Base-by-base conservation (phyloP, 805 yeast genomes). In the Schizosaccharomyces pombe region DNA sequence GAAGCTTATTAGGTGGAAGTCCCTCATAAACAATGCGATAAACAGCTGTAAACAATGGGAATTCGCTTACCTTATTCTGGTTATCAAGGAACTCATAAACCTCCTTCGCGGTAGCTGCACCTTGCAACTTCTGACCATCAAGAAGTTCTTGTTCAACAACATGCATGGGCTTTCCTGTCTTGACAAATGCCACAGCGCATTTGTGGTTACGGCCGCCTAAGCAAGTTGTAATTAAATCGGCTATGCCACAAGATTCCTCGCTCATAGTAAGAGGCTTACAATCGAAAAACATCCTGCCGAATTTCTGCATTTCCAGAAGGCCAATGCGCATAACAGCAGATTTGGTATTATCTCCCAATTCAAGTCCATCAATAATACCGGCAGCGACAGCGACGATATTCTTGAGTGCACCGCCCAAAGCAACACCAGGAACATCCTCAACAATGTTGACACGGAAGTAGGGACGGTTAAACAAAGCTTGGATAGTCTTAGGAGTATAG, bases 341-440 rank as follows among this genome's bases (percentile, higher is more conserved):
- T 69, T 89, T 86, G 59, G 98, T 97, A 67, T 91, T 91, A 69
- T 87, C 95, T 68, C 98, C 98, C 98, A 98, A 91, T 59, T 94
- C 95, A 58, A 84, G 75, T 62, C 98, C 98, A 69, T 85, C 94
- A 58, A 91, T 97, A 65, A 89, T 84, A 56, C 98, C 98, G 57
- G 94, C 95, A 59, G 94, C 93, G 64, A 86, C 73, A 32, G 98
- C 98, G 58, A 89, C 89, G 54, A 91, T 84, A 70, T 91, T 91
- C 72, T 91, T 91, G 68, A 91, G 76, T 6, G 98, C 98, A 65
- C 98, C 98, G 47, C 95, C 94, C 57, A 91, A 77, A 1, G 95
- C 85, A 56, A 86, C 91, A 66, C 98, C 98, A 24, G 93, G 93
- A 56, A 89, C 94, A 67, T 91, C 98, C 57, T 79, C 79, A 56